Evolutionary conservation across 2,329 filamentous ascomycete species (phyloP), one percentile per base, ranked within the genome.

Genomic region (Berkeleyomyces rouxiae): DNA sequence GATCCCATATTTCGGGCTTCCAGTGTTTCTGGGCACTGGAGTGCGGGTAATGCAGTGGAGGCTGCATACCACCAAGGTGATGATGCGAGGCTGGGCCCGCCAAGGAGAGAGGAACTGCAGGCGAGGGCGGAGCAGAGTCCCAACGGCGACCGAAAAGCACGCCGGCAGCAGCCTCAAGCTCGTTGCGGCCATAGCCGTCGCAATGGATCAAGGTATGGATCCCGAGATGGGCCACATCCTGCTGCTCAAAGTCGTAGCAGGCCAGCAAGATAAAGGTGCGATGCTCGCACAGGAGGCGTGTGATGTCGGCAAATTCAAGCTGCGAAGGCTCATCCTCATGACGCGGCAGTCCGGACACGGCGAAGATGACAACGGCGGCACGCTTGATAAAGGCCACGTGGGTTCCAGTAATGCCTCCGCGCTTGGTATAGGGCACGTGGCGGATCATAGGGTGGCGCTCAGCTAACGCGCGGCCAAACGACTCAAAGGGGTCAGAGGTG

Each of bases 371-470:
- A 1, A 77, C 77, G 57, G 78, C 78, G 3, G 83, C 83, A 62
- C 80, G 75, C 63, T 77, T 78, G 61, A 88, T 78, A 67, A 87
- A 86, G 60, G 78, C 78, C 58, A 79, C 73, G 71, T 90, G 83
- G 53, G 81, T 78, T 31, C 78, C 76, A 2, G 83, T 86, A 70
- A 88, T 82, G 49, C 85, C 85, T 64, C 77, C 72, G 61, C 78
- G 77, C 57, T 82, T 79, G 4, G 83, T 81, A 68, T 88, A 91
- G 4, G 87, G 86, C 51, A 89, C 81, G 70, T 90, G 87, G 23
- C 84, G 81, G 65, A 90, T 77, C 70, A 77, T 78, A 2, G 78
- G 73, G 68, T 87, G 83, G 67, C 79, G 76, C 58, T 73, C 75
- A 58, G 82, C 80, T 58, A 91, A 71, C 53, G 82, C 79, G 66